phyloP scores from a whole-genome alignment of 768 basidiomycete species.

The Auricularia heimuer region DNA sequence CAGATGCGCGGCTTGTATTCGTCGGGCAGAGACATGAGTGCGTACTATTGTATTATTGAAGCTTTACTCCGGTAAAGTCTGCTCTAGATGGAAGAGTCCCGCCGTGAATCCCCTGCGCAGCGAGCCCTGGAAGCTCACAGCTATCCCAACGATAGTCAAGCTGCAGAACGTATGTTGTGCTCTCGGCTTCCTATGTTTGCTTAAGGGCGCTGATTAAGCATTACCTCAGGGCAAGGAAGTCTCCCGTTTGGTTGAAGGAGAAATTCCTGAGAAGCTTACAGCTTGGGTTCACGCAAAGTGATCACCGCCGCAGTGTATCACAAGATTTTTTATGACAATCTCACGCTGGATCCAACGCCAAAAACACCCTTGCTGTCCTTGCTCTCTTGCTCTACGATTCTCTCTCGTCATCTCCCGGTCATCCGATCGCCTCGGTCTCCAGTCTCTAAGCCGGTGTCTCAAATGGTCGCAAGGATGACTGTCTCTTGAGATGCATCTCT shows the following conservation, averaged over 20 bases:
- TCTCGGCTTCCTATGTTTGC: constrained; percentile 3
- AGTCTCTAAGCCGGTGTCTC: too few species aligned
- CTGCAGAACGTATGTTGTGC: constrained; percentile 40
- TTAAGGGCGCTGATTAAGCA: not conserved
- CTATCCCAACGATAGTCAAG: constrained; percentile 60
- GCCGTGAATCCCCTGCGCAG: constrained; percentile 45
- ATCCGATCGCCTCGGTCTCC: too few species aligned
- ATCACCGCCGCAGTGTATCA: not conserved
- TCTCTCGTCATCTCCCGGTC: too few species aligned
- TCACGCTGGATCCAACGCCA: too few species aligned
- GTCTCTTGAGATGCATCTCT: too few species aligned
- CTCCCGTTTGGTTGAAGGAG: constrained; percentile 15
- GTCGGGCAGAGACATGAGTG: constrained; percentile 59
- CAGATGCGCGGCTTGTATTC: constrained; percentile 52
- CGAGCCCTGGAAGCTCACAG: constrained; percentile 49
- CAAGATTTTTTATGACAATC: not conserved
- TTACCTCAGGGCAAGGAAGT: constrained; percentile 5
- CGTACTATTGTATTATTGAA: constrained; percentile 17
- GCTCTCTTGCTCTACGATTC: too few species aligned
- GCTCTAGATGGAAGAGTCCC: constrained; percentile 55
- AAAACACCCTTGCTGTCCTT: too few species aligned
- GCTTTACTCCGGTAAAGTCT: constrained; percentile 1
- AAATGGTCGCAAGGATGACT: too few species aligned
- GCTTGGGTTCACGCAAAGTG: not conserved
- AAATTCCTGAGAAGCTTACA: constrained; percentile 3